Base-by-base conservation (phyloP, 768 basidiomycete genomes). In the Rhodocollybia butyracea region DNA sequence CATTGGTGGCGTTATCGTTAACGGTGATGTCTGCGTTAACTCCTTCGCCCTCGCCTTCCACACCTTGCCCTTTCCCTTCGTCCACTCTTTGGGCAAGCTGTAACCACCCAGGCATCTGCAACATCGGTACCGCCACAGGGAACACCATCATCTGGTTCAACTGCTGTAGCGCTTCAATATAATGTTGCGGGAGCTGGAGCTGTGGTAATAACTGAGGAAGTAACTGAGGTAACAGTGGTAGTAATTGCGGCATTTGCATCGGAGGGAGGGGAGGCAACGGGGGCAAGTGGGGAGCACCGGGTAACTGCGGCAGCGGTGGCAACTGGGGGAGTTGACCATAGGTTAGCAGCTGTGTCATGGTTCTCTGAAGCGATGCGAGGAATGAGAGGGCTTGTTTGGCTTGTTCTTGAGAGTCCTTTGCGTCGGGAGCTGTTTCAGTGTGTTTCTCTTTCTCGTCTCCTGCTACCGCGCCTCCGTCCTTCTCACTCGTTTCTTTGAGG, bases 331-430 rank as follows among this genome's bases (percentile, higher is more conserved):
- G 64, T 64, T 70, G 80, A 62, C 77, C 88, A 67, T 76, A 84
- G 64, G 63, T 83, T 69, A 63, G 87, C 65, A 75, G 79, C 69
- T 72, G 88, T 59, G 72, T 85, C 32, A 91, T 71, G 1, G 88
- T 89, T 47, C 89, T 83, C 64, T 91, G 88, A 57, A 93, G 81
- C 72, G 88, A 77, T 58, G 87, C 84, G 57, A 88, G 76, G 61
- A 91, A 74, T 10, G 76, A 80, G 4, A 77, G 76, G 10, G 76
- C 71, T 55, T 79, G 78, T 61, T n/a, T n/a, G n/a, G n/a, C n/a
- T n/a, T n/a, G n/a, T n/a, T n/a, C n/a, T n/a, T n/a, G n/a, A n/a
- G n/a, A n/a, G n/a, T n/a, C n/a, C 81, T 81, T 15, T 38, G 11
- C 36, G 36, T 73, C 76, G 56, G 79, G n/a, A n/a, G n/a, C n/a